Evolutionary conservation across 768 basidiomycete species (phyloP), one percentile per base, ranked within the genome.

Genomic region (Hygrophoropsis aurantiaca): DNA sequence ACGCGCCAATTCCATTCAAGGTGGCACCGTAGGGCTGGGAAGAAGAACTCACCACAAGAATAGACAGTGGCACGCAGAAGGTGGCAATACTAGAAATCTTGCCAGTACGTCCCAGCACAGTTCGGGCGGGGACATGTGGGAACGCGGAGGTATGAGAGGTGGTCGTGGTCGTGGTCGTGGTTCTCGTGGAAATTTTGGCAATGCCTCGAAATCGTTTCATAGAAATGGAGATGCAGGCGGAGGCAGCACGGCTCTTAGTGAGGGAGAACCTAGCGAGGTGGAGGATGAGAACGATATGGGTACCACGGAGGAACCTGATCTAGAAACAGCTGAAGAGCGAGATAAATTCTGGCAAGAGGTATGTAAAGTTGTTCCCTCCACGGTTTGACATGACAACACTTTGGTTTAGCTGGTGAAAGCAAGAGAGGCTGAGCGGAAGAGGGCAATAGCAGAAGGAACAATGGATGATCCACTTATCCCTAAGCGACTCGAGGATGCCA

Each of bases 381-480:
- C 49, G 5, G 40, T 44, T 50, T 40, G 48, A 44, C 56, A 56
- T 46, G 37, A 58, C 62, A 54, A 57, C 43, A 34, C 49, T 41
- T 53, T 47, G 27, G 10, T 46, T 42, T 50, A 85, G 89, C 69
- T 91, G 52, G 81, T 86, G 20, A 87, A 84, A 72, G 77, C 79
- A 3, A 84, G 89, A 41, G 87, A 91, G 57, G 59, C 64, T 3
- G 90, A 90, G 59, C 73, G 81, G 42, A 85, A 84, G 62, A 74
- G 68, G 40, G 87, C 87, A 13, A 93, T 97, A 44, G 75, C 82
- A 1, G 81, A 85, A 27, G 91, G 92, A 5, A 84, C 88, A 59
- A 93, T 97, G 80, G 87, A 90, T 52, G 91, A 92, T 59, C 94
- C 93, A 0, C 60, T 78, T 34, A 84, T 85, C 9, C 83, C 87